These are phyloP conservation scores for Parsonsia alboflavescens DNA, from an alignment of 257 asterid genomes.

Conservation along the genomic window DNA sequence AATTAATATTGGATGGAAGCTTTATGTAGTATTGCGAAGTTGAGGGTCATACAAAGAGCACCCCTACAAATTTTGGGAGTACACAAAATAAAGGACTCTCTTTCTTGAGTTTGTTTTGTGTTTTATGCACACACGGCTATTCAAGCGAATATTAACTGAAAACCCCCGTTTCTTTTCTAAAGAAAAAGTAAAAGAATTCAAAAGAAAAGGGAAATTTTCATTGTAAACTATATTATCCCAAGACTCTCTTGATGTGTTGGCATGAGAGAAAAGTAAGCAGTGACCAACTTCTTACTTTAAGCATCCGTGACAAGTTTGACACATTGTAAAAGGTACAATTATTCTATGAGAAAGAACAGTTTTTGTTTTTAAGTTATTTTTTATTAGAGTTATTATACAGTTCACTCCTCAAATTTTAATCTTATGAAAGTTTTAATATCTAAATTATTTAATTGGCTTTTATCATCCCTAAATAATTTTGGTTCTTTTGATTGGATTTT, in stretches of 20 bases:
- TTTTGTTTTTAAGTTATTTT: neutral
- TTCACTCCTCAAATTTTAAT: too few relatives aligned
- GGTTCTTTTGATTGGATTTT: too few relatives aligned
- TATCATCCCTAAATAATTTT: too few relatives aligned
- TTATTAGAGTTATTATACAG: too few relatives aligned
- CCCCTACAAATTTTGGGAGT: neutral
- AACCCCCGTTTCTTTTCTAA: neutral
- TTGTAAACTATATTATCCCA: neutral
- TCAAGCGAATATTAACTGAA: neutral
- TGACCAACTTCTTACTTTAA: constrained; percentile 33
- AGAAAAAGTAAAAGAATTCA: neutral
- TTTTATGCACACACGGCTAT: constrained; percentile 1
- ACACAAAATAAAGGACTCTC: neutral
- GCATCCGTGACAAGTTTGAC: constrained; percentile 26
- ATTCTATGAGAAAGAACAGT: neutral
- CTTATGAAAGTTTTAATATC: too few relatives aligned
- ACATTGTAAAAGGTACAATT: constrained; percentile 13
- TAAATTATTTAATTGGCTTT: too few relatives aligned
- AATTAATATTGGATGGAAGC: neutral
- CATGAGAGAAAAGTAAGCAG: constrained; percentile 29
- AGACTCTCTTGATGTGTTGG: constrained; percentile 5
- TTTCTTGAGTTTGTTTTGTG: constrained; percentile 15
- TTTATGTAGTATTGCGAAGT: neutral
- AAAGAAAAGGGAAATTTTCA: neutral
- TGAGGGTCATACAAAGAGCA: constrained; percentile 18